Conservation (phyloP, 495 filamentous ascomycete species). For the Tuber aestivum region DNA sequence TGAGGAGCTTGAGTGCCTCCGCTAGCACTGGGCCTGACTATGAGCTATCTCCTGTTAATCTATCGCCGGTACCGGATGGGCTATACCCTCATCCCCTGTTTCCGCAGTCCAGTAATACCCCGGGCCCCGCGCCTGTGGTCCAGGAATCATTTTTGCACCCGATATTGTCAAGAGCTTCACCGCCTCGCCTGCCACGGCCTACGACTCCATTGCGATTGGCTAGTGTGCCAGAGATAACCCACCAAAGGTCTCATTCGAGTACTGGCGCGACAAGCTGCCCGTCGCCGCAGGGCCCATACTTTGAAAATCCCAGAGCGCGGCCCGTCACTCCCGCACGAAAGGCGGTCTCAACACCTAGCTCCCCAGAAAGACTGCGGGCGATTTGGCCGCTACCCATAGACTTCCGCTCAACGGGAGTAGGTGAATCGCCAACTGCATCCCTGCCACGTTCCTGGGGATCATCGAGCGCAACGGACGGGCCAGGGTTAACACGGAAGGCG, state of each 20-base stretch:
- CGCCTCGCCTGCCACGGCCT: neutral
- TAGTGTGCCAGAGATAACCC: neutral
- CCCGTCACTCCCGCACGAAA: conserved; percentile 14
- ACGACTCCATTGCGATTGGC: neutral
- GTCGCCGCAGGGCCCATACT: conserved; percentile 8
- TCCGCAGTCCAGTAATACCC: neutral
- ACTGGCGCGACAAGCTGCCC: neutral
- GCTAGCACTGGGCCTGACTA: neutral
- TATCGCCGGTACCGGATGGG: neutral
- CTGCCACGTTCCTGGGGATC: conserved; percentile 10
- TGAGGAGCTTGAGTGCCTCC: neutral
- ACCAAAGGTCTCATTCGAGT: neutral
- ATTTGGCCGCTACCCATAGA: neutral
- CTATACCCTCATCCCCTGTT: neutral
- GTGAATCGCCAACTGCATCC: conserved; percentile 10
- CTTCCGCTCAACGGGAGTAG: neutral
- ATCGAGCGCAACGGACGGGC: conserved; percentile 11
- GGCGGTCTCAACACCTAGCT: conserved; percentile 5
- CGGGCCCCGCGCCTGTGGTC: neutral
- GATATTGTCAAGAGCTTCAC: neutral
- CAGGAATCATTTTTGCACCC: neutral
- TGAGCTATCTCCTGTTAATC: neutral
- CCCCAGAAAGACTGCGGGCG: conserved; percentile 8
- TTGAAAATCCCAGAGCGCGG: conserved; percentile 25
- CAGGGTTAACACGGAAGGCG: conserved; percentile 22